Conservation (phyloP, 2,329 filamentous ascomycete species). For the Stemphylium lycopersici region DNA sequence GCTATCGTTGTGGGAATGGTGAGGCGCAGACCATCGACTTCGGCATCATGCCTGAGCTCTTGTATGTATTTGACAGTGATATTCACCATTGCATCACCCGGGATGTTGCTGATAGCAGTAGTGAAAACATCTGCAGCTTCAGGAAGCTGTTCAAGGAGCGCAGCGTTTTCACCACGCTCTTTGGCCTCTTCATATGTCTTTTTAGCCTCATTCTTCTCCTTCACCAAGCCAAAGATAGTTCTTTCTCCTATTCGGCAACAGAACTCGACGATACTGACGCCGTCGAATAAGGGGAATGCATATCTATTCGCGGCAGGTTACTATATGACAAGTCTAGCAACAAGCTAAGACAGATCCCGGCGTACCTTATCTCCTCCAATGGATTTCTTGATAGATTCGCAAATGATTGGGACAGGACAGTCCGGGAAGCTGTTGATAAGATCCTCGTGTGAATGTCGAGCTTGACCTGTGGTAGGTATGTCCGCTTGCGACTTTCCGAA, state of each 20-base stretch:
- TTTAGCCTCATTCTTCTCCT: conserved; percentile 7
- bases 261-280: conserved; percentile 12
- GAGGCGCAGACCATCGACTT: conserved; percentile 10
- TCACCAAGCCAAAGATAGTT: conserved; percentile 10
- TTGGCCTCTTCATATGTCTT: conserved; percentile 10
- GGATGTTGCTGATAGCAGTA: conserved; percentile 6
- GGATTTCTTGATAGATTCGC: background rate
- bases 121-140: conserved; percentile 13
- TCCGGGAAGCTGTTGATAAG: conserved; percentile 6
- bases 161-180: conserved; percentile 3
- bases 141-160: conserved; percentile 5
- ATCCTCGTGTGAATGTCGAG: conserved; percentile 6
- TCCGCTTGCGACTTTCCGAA: background rate
- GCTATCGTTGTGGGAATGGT: conserved; percentile 2
- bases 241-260: conserved; percentile 5
- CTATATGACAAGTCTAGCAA: no score
- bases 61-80: conserved; percentile 11
- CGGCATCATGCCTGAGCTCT: conserved; percentile 10
- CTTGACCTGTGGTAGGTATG: conserved; percentile 6
- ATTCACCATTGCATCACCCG: background rate
- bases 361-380: conserved; percentile 5
- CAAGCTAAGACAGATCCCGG: no score
- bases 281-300: conserved; percentile 10
- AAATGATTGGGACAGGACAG: conserved; percentile 4
- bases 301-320: background rate